Conservation (phyloP, 2,329 filamentous ascomycete species). For the Ceratocystis cacaofunesta region DNA sequence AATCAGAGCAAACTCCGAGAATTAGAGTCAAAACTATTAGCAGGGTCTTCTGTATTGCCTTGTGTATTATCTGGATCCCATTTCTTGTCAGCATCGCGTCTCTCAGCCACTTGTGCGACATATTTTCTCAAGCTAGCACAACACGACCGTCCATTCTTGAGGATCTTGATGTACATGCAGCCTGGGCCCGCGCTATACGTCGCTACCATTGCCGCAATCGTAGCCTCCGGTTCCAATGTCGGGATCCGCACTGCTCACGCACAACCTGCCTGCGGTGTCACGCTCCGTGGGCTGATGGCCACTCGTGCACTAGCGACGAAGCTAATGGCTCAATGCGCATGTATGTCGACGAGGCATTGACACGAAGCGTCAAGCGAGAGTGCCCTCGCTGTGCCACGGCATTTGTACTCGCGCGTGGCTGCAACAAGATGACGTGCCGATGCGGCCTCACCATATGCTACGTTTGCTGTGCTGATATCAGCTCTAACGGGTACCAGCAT, state of each 20-base stretch:
- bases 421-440: constrained; percentile 91
- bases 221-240: constrained; percentile 65
- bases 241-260: constrained; percentile 49
- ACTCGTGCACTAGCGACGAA: constrained; percentile 76
- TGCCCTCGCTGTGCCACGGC: constrained; percentile 82
- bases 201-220: constrained; percentile 56
- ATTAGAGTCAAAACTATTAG: neutral
- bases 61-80: neutral
- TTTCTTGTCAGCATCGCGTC: neutral
- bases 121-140: neutral
- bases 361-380: constrained; percentile 83
- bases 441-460: constrained; percentile 99
- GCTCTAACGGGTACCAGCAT: constrained; percentile 69
- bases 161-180: constrained; percentile 22
- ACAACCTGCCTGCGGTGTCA: constrained; percentile 68
- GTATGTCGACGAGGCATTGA: constrained; percentile 78
- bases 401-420: constrained; percentile 86
- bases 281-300: constrained; percentile 75
- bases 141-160: neutral
- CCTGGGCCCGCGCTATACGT: constrained; percentile 45
- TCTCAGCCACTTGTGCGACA: neutral
- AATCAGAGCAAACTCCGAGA: neutral
- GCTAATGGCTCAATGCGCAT: constrained; percentile 60
- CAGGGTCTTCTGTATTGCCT: neutral
- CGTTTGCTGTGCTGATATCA: constrained; percentile 67